Evolutionary conservation across 2,329 filamentous ascomycete species (phyloP).

Genomic region (Coniella vitis): DNA sequence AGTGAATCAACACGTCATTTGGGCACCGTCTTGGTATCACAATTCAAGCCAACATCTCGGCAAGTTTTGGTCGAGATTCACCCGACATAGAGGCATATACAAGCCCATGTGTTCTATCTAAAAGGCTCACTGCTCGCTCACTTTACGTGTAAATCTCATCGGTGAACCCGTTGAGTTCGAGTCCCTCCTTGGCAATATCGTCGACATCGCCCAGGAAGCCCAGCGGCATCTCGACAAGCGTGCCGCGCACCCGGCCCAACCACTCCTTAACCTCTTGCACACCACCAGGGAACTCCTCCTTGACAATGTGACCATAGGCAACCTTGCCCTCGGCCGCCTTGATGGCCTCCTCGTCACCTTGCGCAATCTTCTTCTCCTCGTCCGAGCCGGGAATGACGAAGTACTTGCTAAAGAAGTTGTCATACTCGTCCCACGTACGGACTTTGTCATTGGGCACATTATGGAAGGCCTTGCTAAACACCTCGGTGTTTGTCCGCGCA

Average conservation of each 20-base stretch:
- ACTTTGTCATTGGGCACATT: conserved; percentile 64
- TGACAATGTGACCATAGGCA: conserved; percentile 81
- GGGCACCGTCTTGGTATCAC: no score
- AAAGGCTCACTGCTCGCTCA: no score
- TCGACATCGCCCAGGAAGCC: conserved; percentile 74
- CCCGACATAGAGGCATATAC: no score
- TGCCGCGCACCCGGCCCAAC: conserved; percentile 60
- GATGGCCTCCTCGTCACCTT: conserved; percentile 41
- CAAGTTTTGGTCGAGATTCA: no score
- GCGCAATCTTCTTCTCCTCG: conserved; percentile 34
- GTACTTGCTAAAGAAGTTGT: conserved; percentile 60
- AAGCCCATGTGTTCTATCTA: no score
- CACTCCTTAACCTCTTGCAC: conserved; percentile 66
- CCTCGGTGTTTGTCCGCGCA: conserved; percentile 70
- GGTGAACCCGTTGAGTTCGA: conserved; percentile 65
- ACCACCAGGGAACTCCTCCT: conserved; percentile 68
- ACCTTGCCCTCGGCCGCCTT: conserved; percentile 50
- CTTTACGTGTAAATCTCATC: conserved; percentile 63
- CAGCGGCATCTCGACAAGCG: conserved; percentile 83
- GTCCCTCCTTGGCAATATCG: conserved; percentile 78
- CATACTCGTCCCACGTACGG: conserved; percentile 65
- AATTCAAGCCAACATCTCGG: no score
- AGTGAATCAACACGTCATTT: no score
- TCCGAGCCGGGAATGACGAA: conserved; percentile 52
- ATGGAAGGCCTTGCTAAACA: conserved; percentile 78